Conservation (phyloP, 1,284 basidiomycete genomes). For the Polyporus tsugae region DNA sequence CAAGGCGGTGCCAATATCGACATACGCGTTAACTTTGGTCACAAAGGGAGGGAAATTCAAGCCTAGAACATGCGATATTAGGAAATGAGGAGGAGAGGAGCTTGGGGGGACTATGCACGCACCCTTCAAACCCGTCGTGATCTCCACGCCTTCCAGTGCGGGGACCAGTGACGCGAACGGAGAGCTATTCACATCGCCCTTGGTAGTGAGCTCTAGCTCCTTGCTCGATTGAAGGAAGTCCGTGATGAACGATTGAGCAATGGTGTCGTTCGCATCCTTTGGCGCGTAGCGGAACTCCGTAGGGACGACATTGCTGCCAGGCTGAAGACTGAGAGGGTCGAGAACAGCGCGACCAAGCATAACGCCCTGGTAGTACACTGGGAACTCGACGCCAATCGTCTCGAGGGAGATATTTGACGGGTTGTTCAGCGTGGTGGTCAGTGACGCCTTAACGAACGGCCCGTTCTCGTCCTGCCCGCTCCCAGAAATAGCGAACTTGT, state of each 20-base stretch:
- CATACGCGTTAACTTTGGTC: constrained; percentile 54
- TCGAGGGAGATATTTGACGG: constrained; percentile 74
- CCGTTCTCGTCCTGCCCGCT: constrained; percentile 65
- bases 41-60: constrained; percentile 54
- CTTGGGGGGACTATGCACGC: not conserved
- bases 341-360: constrained; percentile 64
- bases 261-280: constrained; percentile 66
- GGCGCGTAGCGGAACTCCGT: constrained; percentile 77
- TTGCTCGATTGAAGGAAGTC: constrained; percentile 61
- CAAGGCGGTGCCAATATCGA: constrained; percentile 55
- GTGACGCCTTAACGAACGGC: constrained; percentile 43
- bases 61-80: not conserved
- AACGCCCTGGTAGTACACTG: constrained; percentile 64
- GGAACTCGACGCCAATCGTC: constrained; percentile 65
- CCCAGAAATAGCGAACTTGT: constrained; percentile 64
- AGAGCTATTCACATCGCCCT: constrained; percentile 65
- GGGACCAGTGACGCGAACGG: constrained; percentile 69
- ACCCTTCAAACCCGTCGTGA: constrained; percentile 53
- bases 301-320: constrained; percentile 61
- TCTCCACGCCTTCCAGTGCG: constrained; percentile 62
- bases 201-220: constrained; percentile 58
- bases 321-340: constrained; percentile 64
- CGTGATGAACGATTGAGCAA: constrained; percentile 55
- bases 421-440: constrained; percentile 64
- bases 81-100: not conserved